A percentile compares a stretch with the other conserved stretches of the same genome.
Conservation (phyloP, 164 flowering plant species). For the Stephania japonica region DNA sequence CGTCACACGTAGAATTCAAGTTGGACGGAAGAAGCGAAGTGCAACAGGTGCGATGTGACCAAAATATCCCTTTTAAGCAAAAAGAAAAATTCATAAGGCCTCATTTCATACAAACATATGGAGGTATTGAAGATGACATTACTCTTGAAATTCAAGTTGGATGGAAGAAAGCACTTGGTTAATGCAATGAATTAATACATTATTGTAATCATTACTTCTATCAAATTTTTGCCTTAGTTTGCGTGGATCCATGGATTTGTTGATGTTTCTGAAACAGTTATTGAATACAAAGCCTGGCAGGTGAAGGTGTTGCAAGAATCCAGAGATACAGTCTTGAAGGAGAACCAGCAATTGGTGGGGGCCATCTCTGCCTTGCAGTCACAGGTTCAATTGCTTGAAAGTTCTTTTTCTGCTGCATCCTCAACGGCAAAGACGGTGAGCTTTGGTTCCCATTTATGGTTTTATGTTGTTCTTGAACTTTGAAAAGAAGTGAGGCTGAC, state of each 20-base stretch:
- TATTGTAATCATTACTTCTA: no score
- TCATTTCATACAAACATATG: no score
- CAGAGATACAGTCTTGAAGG: slow-evolving; percentile 35
- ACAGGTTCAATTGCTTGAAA: slow-evolving; percentile 43
- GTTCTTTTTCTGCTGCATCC: slow-evolving; percentile 22
- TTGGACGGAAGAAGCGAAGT: no score
- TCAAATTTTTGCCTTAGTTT: neutral
- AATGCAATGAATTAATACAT: no score
- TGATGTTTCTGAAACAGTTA: slow-evolving; percentile 47
- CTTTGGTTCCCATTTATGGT: slow-evolving; percentile 21
- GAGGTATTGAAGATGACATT: no score
- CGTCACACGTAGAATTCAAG: no score
- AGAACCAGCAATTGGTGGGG: slow-evolving; percentile 49
- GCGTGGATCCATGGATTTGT: slow-evolving; percentile 16
- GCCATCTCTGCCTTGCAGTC: slow-evolving; percentile 38
- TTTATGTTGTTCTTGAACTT: neutral
- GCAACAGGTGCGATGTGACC: no score
- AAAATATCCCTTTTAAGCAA: no score
- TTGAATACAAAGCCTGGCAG: slow-evolving; percentile 81
- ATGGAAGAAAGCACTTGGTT: neutral
- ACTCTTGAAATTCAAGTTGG: no score
- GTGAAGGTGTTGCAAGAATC: slow-evolving; percentile 75
- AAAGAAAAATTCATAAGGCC: no score
- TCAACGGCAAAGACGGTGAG: slow-evolving; percentile 26
- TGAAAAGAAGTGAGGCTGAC: neutral